Conservation (phyloP, 163 green algal genomes). For the Scenedesmus sp. region DNA sequence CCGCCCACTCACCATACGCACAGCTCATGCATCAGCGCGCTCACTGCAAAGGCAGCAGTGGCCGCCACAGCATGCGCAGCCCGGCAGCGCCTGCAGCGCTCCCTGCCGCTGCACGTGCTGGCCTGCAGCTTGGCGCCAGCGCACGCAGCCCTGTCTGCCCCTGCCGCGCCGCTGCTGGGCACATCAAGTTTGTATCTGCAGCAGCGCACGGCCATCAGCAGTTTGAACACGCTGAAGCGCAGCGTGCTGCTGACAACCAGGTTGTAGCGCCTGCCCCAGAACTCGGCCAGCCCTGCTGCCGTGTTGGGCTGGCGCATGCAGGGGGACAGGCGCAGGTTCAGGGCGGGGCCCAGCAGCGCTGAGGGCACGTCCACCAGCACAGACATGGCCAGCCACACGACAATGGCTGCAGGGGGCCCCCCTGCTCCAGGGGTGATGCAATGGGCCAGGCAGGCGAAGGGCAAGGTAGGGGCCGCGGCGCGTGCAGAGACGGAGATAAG, state of each 20-base stretch:
- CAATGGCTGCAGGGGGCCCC: conserved; percentile 31
- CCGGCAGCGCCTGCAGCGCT: not conserved
- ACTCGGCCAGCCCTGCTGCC: not conserved
- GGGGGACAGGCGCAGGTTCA: not conserved
- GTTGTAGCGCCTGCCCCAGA: conserved; percentile 49
- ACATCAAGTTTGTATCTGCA: not conserved
- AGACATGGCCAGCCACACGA: conserved; percentile 36
- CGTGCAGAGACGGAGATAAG: not conserved
- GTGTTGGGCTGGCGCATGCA: conserved; percentile 17
- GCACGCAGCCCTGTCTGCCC: not conserved
- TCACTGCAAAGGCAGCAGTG: conserved; percentile 53
- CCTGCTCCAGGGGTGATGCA: too few species aligned
- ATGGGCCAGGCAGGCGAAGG: too few species aligned
- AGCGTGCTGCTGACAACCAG: conserved; percentile 42
- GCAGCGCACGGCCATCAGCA: not conserved
- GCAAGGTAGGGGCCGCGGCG: not conserved
- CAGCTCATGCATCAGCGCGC: conserved; percentile 60
- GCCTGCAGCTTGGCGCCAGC: not conserved
- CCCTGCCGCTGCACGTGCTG: not conserved
- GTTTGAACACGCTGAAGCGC: conserved; percentile 29
- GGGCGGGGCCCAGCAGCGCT: not conserved
- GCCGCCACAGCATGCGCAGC: conserved; percentile 35
- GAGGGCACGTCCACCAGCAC: conserved; percentile 28
- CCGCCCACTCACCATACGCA: conserved; percentile 57
- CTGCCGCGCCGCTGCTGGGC: not conserved